Percentiles rank a stretch among this genome's conserved stretches.
phyloP scores from a whole-genome alignment of 2,329 filamentous ascomycete species.

The Colletotrichum cereale region DNA sequence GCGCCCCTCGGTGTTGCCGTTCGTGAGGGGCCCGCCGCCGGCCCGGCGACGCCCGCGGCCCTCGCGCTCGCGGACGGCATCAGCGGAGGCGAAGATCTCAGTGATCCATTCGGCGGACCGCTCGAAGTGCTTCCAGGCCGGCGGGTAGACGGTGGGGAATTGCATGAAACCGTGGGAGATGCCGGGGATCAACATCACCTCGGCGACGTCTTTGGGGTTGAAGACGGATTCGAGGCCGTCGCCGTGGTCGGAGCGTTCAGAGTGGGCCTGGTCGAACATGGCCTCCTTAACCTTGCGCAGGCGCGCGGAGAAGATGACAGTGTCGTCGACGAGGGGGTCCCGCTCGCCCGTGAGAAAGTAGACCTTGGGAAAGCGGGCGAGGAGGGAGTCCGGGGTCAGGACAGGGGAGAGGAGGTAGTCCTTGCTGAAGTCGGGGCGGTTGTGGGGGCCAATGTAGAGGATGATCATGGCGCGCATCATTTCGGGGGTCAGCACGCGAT shows the following conservation, averaged over 20 bases:
- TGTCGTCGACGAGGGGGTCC: constrained; percentile 96
- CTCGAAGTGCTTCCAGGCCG: constrained; percentile 89
- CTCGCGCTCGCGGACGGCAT: constrained; percentile 50
- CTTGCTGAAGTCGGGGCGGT: constrained; percentile 90
- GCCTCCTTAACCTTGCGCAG: constrained; percentile 83
- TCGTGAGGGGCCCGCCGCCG: constrained; percentile 14
- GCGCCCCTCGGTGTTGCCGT: constrained; percentile 42
- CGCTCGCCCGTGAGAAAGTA: constrained; percentile 96
- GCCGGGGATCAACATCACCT: constrained; percentile 87
- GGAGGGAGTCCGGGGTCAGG: constrained; percentile 85
- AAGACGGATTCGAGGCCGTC: constrained; percentile 65
- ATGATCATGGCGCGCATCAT: constrained; percentile 99
- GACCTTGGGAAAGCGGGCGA: constrained; percentile 91
- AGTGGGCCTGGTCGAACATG: constrained; percentile 48
- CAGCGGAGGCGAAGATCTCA: constrained; percentile 74
- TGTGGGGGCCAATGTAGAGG: constrained; percentile 93
- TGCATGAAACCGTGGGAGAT: constrained; percentile 95
- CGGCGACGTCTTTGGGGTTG: constrained; percentile 79
- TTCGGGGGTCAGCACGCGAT: constrained; percentile 92
- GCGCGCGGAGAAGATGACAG: constrained; percentile 92
- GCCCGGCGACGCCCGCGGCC: constrained; percentile 26
- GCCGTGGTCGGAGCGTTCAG: constrained; percentile 53
- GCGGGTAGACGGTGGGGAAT: constrained; percentile 88
- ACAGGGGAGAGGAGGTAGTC: constrained; percentile 93
- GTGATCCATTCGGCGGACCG: constrained; percentile 85